Evolutionary conservation across 257 asterid genomes (phyloP), one percentile per base, ranked within the genome.

Genomic region (Solanum lycopersicoides): DNA sequence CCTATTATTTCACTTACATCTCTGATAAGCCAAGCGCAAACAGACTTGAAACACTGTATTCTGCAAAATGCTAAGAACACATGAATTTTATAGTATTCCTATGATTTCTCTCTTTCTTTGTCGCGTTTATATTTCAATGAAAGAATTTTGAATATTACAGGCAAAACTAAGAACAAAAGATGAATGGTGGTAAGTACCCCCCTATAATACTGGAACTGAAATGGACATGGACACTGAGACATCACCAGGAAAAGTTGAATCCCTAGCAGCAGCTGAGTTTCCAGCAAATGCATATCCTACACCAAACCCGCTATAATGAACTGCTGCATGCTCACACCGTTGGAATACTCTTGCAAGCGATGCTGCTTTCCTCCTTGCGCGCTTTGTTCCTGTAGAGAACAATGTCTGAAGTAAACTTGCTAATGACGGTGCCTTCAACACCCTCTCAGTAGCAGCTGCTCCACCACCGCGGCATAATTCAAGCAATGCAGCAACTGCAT

Each of bases 361-460:
- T 16, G 98, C 98, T 2, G 98, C 98, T 89, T 97, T 97, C 88
- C 99, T 89, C 92, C 98, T 90, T 3, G 99, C 98, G 3, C 98
- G 93, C 87, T 94, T 96, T 25, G 99, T 96, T 89, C 99, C 99
- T 0, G 98, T 96, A 87, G 92, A 96, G 41, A 96, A 95, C 75
- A 96, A 85, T 11, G 94, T 88, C 92, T 94, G 98, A 88, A 96
- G 91, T 88, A 94, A 83, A 53, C 94, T 91, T 8, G 95, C 96
- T 90, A 96, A 86, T 0, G 98, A 91, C 2, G 98, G 99, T 21
- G 95, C 98, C 89, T 90, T 95, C 87, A 93, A 83, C 90, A 96
- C 98, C 93, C 89, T 91, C 90, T 93, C 98, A 3, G 93, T 92
- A 66, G 97, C 90, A 8, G 93, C 92, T 3, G 95, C 91, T 12